Evolutionary conservation across 2,329 filamentous ascomycete genomes (phyloP), one percentile per base, ranked within the genome.

Genomic region (Pestalotiopsis sp.): DNA sequence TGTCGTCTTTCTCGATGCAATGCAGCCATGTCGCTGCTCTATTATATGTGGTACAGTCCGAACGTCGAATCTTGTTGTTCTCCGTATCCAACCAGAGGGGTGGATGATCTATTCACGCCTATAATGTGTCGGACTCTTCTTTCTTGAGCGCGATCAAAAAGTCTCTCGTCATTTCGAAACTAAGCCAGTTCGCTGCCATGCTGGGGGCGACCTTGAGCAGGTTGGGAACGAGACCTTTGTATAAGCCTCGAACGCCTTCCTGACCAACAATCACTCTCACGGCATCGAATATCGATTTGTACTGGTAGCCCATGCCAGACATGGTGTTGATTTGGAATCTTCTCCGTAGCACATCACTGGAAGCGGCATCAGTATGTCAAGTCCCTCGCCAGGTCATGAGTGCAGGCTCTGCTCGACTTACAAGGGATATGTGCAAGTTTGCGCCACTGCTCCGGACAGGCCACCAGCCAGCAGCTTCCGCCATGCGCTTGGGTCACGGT

Each of bases 241-340:
- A 99, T 58, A 99, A 83, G 64, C 96, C 96, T 69, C 86, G 86
- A 66, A 95, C 52, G 38, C 96, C 96, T 82, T 99, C 96, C 74
- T 97, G 90, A 61, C 87, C 82, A 67, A 97, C 80, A 75, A 99
- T 99, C 64, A 93, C 89, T 65, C 85, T 88, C 71, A 99, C 84
- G 3, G 96, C 96, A 77, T 97, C 94, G 71, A 89, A 86, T 58
- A 99, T 91, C 6, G 91, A 92, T 76, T 93, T 94, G 84, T 99
- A 99, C 79, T 95, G 90, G 81, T 98, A 98, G 64, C 96, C 96
- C 91, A 99, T 95, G 65, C 96, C 96, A 62, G 93, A 94, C 96
- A 99, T 99, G 66, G 96, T 98, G 82, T 99, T 99, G 83, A 99
- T 96, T 79, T 99, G 96, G 80, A 99, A 99, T 64, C 96, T 90